A percentile compares a stretch with the other conserved stretches of the same genome.
These are phyloP conservation scores for Gossypium stocksii DNA, from an alignment of 345 rosid genomes.

Conservation along the genomic window DNA sequence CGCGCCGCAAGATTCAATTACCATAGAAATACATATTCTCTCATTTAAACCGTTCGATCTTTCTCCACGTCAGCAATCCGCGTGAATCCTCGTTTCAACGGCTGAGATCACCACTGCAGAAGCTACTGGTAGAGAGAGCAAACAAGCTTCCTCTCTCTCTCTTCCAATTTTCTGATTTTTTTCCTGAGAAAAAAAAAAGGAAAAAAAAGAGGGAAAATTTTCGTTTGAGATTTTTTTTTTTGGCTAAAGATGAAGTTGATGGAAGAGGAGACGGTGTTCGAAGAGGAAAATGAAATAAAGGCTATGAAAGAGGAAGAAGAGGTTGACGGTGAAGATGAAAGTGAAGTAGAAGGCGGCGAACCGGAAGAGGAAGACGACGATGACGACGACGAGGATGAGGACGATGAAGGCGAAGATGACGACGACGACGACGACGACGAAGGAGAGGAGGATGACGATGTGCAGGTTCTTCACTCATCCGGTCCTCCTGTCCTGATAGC, in stretches of 20 bases:
- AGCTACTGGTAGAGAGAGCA: constrained; percentile 51
- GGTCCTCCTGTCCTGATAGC: constrained; percentile 46
- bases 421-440: constrained; percentile 46
- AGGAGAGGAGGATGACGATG: constrained; percentile 45
- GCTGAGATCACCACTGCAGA: constrained; percentile 51
- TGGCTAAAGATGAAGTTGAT: constrained; percentile 38
- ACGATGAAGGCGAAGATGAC: constrained; percentile 32
- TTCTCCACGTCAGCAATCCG: constrained; percentile 49
- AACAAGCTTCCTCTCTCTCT: constrained; percentile 29
- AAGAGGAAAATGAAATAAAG: constrained; percentile 33
- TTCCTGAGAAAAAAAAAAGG: not conserved
- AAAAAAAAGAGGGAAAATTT: not conserved
- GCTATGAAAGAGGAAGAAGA: constrained; percentile 24
- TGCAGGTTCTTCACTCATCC: constrained; percentile 50
- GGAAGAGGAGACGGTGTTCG: constrained; percentile 42
- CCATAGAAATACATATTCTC: constrained; percentile 29
- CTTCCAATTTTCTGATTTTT: constrained; percentile 11
- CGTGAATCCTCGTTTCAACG: constrained; percentile 43
- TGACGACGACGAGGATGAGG: constrained; percentile 34
- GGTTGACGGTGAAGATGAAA: constrained; percentile 35
- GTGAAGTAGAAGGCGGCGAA: constrained; percentile 23
- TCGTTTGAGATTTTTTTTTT: not conserved
- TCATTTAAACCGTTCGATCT: constrained; percentile 40
- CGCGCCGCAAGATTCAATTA: constrained; percentile 36
- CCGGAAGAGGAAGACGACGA: constrained; percentile 14